Conservation (phyloP, 2,329 filamentous ascomycete species). For the Arthrobotrys sinensis region DNA sequence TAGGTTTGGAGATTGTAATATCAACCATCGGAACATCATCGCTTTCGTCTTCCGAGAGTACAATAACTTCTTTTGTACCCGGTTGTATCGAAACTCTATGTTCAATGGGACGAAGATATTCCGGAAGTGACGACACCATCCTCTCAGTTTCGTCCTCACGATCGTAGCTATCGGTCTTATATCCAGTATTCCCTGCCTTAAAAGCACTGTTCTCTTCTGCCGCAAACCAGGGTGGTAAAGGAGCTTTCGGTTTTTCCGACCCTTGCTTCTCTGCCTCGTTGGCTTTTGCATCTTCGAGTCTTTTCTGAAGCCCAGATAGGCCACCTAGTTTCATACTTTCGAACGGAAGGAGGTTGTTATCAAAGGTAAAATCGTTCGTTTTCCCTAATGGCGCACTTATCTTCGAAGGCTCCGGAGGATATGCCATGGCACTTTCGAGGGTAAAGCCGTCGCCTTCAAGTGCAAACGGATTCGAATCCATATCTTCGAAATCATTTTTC, state of each 20-base stretch:
- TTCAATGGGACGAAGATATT: conserved; percentile 50
- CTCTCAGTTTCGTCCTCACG: conserved; percentile 42
- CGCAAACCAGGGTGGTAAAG: conserved; percentile 64
- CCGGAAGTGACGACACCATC: conserved; percentile 19
- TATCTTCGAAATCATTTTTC: conserved; percentile 12
- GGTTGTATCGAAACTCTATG: conserved; percentile 46
- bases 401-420: conserved; percentile 65
- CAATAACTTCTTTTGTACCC: conserved; percentile 18
- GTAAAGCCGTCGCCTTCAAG: conserved; percentile 50
- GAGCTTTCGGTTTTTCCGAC: conserved; percentile 73
- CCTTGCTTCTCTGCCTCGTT: conserved; percentile 70
- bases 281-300: conserved; percentile 64
- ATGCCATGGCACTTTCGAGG: conserved; percentile 26
- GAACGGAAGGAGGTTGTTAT: conserved; percentile 72
- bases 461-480: conserved; percentile 40
- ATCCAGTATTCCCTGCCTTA: conserved; percentile 36
- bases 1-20: background rate
- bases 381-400: conserved; percentile 66
- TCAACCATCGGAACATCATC: conserved; percentile 52
- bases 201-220: conserved; percentile 40
- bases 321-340: conserved; percentile 64
- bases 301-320: conserved; percentile 54
- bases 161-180: conserved; percentile 49
- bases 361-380: conserved; percentile 70
- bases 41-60: conserved; percentile 48